Percentiles rank a stretch among this genome's conserved stretches.
These are phyloP conservation scores for Syzygium malaccense DNA, from an alignment of 441 rosid species.

Conservation along the genomic window DNA sequence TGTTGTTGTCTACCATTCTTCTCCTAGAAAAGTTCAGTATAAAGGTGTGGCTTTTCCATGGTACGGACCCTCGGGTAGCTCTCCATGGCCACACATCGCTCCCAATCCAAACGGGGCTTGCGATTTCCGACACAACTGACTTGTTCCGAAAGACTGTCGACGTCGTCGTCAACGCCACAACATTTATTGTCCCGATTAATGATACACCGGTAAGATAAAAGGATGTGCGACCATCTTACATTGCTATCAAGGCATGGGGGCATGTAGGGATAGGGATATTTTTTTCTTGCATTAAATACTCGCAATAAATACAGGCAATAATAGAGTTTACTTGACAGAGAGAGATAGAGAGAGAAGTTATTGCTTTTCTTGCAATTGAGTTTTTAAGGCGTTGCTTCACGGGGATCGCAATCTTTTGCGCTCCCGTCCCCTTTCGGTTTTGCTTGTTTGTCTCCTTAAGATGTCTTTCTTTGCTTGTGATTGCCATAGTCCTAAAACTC, in stretches of 20 bases:
- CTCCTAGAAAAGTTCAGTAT: background rate
- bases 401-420: background rate
- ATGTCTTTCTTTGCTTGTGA: background rate
- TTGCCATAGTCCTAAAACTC: background rate
- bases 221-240: background rate
- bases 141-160: background rate
- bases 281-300: background rate
- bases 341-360: background rate
- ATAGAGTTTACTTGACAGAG: background rate
- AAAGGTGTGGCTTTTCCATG: background rate
- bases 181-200: background rate
- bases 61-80: background rate
- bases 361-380: background rate
- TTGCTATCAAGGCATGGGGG: background rate
- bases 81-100: background rate
- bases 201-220: background rate
- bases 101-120: background rate
- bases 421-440: background rate
- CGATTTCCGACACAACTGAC: background rate
- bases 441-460: background rate
- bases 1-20: background rate
- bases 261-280: background rate
- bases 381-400: background rate
- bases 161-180: background rate
- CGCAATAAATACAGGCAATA: background rate